Evolutionary conservation across 192 early-diverging fungal species (phyloP).

Genomic region (Coemansia sp.): DNA sequence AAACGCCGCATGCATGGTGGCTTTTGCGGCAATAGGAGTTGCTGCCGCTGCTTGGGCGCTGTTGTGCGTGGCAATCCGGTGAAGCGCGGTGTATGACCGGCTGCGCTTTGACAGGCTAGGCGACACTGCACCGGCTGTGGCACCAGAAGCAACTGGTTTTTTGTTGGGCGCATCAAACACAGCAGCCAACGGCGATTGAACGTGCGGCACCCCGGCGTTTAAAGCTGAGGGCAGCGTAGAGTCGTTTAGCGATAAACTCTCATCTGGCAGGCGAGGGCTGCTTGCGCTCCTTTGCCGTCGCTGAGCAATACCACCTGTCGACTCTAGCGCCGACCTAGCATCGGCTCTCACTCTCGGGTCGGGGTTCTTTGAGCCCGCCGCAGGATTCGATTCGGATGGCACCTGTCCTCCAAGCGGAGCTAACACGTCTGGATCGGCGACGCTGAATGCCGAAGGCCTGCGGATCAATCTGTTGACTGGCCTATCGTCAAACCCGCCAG

Average conservation of each 20-base stretch:
- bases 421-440: conserved; percentile 21
- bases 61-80: conserved; percentile 35
- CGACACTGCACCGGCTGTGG: not conserved
- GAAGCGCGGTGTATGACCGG: conserved; percentile 33
- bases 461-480: conserved; percentile 12
- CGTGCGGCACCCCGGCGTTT: not conserved
- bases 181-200: not conserved
- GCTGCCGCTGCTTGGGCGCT: conserved; percentile 28
- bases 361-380: not conserved
- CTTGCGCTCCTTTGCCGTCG: not conserved
- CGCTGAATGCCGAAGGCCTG: conserved; percentile 42
- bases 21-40: not conserved
- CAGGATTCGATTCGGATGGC: not conserved
- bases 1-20: not conserved
- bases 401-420: not conserved
- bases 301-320: not conserved
- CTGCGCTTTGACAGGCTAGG: conserved; percentile 17
- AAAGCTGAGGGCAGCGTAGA: not conserved
- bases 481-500: not conserved
- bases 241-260: not conserved
- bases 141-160: not conserved
- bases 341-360: not conserved
- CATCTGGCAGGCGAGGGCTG: not conserved
- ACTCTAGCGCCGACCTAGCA: not conserved
- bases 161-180: not conserved